Conservation (phyloP, 148 eudicot species). For the Diospyros kaki region DNA sequence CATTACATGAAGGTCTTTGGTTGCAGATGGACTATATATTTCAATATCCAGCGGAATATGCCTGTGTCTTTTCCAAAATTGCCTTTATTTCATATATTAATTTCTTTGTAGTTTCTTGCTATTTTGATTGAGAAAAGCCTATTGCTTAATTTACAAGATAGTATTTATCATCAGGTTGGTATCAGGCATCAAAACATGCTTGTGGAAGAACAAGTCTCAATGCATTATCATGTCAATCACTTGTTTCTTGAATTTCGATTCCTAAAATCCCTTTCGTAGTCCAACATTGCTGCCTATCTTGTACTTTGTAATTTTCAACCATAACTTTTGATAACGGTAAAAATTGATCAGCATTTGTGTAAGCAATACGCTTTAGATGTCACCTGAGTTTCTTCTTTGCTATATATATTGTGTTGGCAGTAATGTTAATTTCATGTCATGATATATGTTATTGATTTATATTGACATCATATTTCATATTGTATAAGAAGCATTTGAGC, state of each 20-base stretch:
- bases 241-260: not conserved
- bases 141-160: not conserved
- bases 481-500: too few relatives aligned
- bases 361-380: too few relatives aligned
- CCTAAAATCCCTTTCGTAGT: not conserved
- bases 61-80: not conserved
- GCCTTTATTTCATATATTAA: not conserved
- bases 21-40: not conserved
- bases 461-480: too few relatives aligned
- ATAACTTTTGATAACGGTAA: too few relatives aligned
- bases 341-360: too few relatives aligned
- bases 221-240: not conserved
- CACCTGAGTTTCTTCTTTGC: too few relatives aligned
- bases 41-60: not conserved
- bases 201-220: not conserved
- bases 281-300: not conserved
- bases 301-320: not conserved
- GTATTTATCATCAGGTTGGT: not conserved
- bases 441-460: too few relatives aligned
- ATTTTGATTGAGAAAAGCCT: not conserved
- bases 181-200: not conserved
- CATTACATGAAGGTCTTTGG: not conserved
- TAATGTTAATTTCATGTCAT: too few relatives aligned
- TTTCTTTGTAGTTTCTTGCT: not conserved
- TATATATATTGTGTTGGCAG: too few relatives aligned